phyloP scores from a whole-genome alignment of 192 early-diverging fungal genomes.

The Dissophora ornata region DNA sequence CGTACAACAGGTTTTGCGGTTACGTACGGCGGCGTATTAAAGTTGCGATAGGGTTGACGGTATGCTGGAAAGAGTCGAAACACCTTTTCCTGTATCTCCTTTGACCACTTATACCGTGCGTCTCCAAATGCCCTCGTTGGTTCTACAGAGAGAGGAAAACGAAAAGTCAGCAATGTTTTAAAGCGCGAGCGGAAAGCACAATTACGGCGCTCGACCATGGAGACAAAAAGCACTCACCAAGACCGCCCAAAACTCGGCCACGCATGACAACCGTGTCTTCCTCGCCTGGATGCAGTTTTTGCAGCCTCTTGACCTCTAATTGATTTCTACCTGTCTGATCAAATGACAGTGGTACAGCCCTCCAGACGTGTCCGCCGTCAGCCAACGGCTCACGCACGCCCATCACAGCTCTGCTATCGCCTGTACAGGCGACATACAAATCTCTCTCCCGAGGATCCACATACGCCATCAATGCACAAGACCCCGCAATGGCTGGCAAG shows the following conservation, averaged over 20 bases:
- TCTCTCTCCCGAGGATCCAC: constrained; percentile 50
- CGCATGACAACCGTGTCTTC: constrained; percentile 63
- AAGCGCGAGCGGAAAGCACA: too few relatives aligned
- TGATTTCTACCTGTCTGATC: constrained; percentile 72
- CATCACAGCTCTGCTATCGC: constrained; percentile 66
- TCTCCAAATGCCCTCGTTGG: constrained; percentile 76
- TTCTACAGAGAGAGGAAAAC: constrained; percentile 22
- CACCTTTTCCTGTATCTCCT: constrained; percentile 64
- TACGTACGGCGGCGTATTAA: constrained; percentile 77
- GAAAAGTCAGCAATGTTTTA: not conserved
- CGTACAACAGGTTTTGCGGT: constrained; percentile 79
- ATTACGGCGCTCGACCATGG: not conserved
- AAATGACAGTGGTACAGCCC: constrained; percentile 65
- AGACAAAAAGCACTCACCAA: constrained; percentile 38
- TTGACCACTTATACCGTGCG: constrained; percentile 77
- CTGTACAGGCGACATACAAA: constrained; percentile 64
- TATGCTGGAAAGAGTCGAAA: constrained; percentile 61
- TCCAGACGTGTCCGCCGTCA: constrained; percentile 62
- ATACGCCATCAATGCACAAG: constrained; percentile 66
- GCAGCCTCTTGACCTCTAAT: constrained; percentile 64
- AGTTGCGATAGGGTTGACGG: constrained; percentile 58
- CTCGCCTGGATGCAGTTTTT: constrained; percentile 80
- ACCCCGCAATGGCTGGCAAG: constrained; percentile 58
- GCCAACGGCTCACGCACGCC: constrained; percentile 36
- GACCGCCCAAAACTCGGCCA: constrained; percentile 73